A percentile compares a stretch with the other conserved stretches of the same genome.
Conservation (phyloP, 2,329 filamentous ascomycete genomes). For the Fonsecaea pedrosoi region DNA sequence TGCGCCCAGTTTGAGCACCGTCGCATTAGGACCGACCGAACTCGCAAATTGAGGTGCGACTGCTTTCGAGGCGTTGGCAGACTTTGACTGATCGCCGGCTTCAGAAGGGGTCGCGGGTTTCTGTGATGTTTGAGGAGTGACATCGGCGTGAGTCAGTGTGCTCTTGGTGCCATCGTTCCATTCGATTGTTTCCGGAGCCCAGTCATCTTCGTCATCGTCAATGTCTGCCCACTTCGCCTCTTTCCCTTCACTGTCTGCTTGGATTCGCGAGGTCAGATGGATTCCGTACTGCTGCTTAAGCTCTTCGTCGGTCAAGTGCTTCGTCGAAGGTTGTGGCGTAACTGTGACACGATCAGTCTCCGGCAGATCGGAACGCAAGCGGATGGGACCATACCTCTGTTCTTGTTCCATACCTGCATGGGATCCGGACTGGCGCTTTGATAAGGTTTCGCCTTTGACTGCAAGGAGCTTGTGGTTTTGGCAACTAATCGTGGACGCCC, state of each 20-base stretch:
- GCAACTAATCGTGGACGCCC: slow-evolving; percentile 68
- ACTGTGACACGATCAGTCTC: slow-evolving; percentile 56
- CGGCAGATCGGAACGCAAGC: slow-evolving; percentile 7
- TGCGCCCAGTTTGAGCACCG: slow-evolving; percentile 56
- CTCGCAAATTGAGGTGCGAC: slow-evolving; percentile 48
- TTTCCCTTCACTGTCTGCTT: slow-evolving; percentile 66
- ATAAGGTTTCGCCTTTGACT: slow-evolving; percentile 58
- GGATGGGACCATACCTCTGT: slow-evolving; percentile 59
- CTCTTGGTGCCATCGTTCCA: slow-evolving; percentile 74
- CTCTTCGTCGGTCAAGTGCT: slow-evolving; percentile 72
- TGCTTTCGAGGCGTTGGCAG: slow-evolving; percentile 38
- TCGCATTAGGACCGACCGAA: slow-evolving; percentile 58
- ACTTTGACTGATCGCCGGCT: slow-evolving; percentile 39
- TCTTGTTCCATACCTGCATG: slow-evolving; percentile 74
- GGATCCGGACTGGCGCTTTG: slow-evolving; percentile 64
- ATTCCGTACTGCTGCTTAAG: slow-evolving; percentile 73
- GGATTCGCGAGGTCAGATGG: slow-evolving; percentile 69
- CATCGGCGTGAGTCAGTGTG: slow-evolving; percentile 58
- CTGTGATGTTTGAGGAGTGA: slow-evolving; percentile 34
- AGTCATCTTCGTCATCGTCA: slow-evolving; percentile 72
- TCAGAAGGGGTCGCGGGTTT: slow-evolving; percentile 39
- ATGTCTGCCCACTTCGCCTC: slow-evolving; percentile 74
- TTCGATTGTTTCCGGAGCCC: slow-evolving; percentile 68
- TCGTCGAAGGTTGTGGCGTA: slow-evolving; percentile 57
- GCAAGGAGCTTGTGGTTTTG: slow-evolving; percentile 63